Evolutionary conservation across 768 basidiomycete genomes (phyloP), one percentile per base, ranked within the genome.

Genomic region (Boletus pseudopeckii): DNA sequence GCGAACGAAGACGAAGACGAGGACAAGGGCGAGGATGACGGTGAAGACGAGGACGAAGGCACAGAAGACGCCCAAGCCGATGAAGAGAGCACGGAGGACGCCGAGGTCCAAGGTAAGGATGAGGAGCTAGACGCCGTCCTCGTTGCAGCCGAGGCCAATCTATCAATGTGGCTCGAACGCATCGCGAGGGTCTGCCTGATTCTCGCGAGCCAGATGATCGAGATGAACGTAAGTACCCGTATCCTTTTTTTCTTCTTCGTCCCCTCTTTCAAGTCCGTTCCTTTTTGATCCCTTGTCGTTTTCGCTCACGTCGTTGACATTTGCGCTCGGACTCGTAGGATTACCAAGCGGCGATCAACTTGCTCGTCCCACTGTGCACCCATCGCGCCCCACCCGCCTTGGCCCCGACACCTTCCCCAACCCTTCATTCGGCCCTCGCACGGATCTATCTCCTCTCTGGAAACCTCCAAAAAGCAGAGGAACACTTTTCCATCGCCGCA

Each of bases 151-250:
- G 65, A 69, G 44, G 64, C 68, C 32, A 71, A 70, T 32, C 67
- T 76, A 18, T 75, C 77, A 47, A 91, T 92, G 89, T 93, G 90
- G 90, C 84, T 83, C 55, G 90, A 93, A 68, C 81, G 90, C 52
- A 84, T 84, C 4, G 80, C 86, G 15, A 75, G 91, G 45, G 72
- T 92, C n/a, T 82, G 79, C 50, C 67, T 93, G 50, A 90, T 92
- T 55, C 78, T 91, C 44, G 89, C 90, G 2, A 87, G 86, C 34
- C 89, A 92, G 70, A 71, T 92, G 64, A 74, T 90, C 48, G 91
- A 93, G 70, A 90, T 91, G 84, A 90, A 89, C 77, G 90, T 87
- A 43, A 20, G 72, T 52, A 3, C 10, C n/a, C 36, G 17, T 32
- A 11, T 26, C 37, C 20, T 18, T 18, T 9, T 22, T 24, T n/a